Evolutionary conservation across 768 basidiomycete genomes (phyloP), one percentile per base, ranked within the genome.

Genomic region (Serendipita sp.): DNA sequence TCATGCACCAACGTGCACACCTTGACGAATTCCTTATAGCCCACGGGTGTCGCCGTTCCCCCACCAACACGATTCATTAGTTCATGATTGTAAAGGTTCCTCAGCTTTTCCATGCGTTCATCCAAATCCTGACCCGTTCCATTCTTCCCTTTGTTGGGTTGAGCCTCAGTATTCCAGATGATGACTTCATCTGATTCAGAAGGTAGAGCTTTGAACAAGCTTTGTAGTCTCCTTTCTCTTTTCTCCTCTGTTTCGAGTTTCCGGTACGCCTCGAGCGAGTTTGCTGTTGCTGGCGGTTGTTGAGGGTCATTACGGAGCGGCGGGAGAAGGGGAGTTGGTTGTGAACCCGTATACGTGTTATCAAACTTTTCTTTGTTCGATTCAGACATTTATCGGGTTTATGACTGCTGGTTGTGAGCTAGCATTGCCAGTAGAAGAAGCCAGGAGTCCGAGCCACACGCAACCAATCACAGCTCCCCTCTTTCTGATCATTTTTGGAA

Each of bases 11-110:
- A 35, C 37, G 51, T 53, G 48, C 56, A 28, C 35, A 60, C 56
- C 56, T 60, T 28, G 56, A 60, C 56, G 56, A 60, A 60, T 76
- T 67, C 72, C 74, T 28, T 68, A 72, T 70, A 64, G 32, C 48
- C 68, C 16, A 65, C 68, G 10, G 60, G 45, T 34, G 44, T 44
- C 66, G 67, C 75, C 77, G 69, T 76, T 78, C 24, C 56, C 35
- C 48, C 79, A 76, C 73, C 82, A 83, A 69, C 76, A 76, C 54
- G 56, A 60, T 78, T 76, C 65, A 86, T 75, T 46, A 96, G 75
- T 72, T 95, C 92, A 68, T 81, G 80, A 68, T 88, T 83, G 75
- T 95, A 95, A 74, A 83, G 80, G 54, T 78, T 80, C 69, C 83
- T 77, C 68, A 90, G 75, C 70, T 79, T 74, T 69, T 84, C 80